A percentile compares a stretch with the other conserved stretches of the same genome.
Evolutionary conservation across 345 rosid species (phyloP).

Genomic region (Erodium maritimum): DNA sequence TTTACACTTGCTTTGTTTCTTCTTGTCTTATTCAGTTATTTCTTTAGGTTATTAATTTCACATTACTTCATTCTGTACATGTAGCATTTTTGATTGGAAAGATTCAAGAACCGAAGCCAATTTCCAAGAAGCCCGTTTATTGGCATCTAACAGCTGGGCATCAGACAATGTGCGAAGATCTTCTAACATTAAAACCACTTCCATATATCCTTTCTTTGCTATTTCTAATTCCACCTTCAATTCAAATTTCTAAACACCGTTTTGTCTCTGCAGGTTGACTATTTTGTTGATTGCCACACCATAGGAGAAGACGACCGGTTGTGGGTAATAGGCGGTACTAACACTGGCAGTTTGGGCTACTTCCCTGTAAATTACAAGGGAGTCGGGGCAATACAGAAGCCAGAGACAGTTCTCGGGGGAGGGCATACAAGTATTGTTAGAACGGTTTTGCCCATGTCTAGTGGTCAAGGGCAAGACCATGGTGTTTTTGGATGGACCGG

Average conservation of each 20-base stretch:
- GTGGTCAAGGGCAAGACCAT: conserved; percentile 18
- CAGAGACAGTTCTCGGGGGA: conserved; percentile 72
- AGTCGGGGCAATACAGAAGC: conserved; percentile 34
- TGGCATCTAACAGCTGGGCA: conserved; percentile 67
- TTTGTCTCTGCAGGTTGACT: conserved; percentile 61
- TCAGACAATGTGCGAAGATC: conserved; percentile 41
- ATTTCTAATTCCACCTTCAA: no score
- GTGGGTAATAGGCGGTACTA: conserved; percentile 90
- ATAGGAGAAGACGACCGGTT: conserved; percentile 45
- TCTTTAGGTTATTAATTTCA: background rate
- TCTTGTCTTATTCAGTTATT: background rate
- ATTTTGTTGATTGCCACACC: conserved; percentile 76
- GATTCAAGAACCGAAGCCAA: conserved; percentile 43
- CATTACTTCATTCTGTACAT: conserved; percentile 4
- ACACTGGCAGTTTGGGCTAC: conserved; percentile 62
- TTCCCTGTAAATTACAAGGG: conserved; percentile 52
- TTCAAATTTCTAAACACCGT: background rate
- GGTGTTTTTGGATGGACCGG: conserved; percentile 90
- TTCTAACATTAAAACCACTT: background rate
- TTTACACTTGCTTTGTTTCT: background rate
- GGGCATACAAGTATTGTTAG: conserved; percentile 70
- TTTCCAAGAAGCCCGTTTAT: conserved; percentile 66
- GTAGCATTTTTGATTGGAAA: conserved; percentile 79
- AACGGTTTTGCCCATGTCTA: conserved; percentile 55
- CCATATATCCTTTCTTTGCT: no score